Evolutionary conservation across 495 filamentous ascomycete genomes (phyloP), one percentile per base, ranked within the genome.

Genomic region (Aspergillus panamensis): DNA sequence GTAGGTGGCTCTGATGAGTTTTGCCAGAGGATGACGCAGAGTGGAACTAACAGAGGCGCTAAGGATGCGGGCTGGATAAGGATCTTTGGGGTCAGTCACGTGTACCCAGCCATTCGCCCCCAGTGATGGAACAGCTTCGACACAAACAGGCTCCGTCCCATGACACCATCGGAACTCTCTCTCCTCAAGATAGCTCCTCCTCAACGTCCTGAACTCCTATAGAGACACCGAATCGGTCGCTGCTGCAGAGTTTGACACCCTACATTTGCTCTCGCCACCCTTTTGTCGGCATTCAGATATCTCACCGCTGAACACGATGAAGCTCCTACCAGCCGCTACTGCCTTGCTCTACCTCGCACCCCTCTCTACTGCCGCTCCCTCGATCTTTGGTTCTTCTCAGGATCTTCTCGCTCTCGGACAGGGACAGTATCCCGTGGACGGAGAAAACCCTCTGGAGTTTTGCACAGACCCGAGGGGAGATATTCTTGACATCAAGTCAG

Each of bases 401-500:
- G 57, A 62, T 25, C 50, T 62, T 14, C 47, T 51, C 3, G 53
- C 62, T 5, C 25, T 25, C n/a, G n/a, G n/a, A n/a, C n/a, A n/a
- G 7, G 53, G 54, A 1, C 42, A 67, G 1, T 53, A 60, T 33
- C 64, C 67, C 5, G 77, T 79, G 13, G 30, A 64, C 0, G 77
- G 77, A 8, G 62, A 77, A 3, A 79, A 79, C 60, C 77, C 77
- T 0, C 48, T 80, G 56, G 55, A 82, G 40, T 91, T 87, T 73
- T 99, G 94, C 75, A 65, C 79, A 25, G 65, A 79, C 20, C 83
- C 90, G 4, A 71, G 77, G 25, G 71, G 74, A 29, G 72, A 90
- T 62, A 78, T 88, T 51, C 78, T 97, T 59, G 65, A 79, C 8
- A 91, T 99, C 58, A 75, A 96, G 33, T 79, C 84, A 31, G 90